phyloP scores from a whole-genome alignment of 345 rosid species.

The Mallotus nudiflorus region DNA sequence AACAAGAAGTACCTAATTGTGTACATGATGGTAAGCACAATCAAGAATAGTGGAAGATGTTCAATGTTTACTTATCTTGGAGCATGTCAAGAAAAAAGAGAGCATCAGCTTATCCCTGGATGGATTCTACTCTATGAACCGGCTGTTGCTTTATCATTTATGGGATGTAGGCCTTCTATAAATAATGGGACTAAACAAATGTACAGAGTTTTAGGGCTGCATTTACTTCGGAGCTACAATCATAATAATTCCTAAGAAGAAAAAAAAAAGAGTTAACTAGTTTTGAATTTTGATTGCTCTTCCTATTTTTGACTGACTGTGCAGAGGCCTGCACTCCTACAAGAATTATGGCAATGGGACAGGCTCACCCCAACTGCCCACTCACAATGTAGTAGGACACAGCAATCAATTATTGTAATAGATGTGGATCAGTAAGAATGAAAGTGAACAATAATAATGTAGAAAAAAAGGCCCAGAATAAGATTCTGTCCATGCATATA shows the following conservation, averaged over 20 bases:
- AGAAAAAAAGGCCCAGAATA: conserved; percentile 1
- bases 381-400: conserved; percentile 2
- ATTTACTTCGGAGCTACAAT: conserved; percentile 3
- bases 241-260: not conserved
- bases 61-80: too few relatives aligned
- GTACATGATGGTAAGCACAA: too few relatives aligned
- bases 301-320: conserved; percentile 3
- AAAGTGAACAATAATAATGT: conserved; percentile 16
- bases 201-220: not conserved
- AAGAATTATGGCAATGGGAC: conserved; percentile 10
- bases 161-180: not conserved
- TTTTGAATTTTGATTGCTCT: not conserved
- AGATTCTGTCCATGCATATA: too few relatives aligned
- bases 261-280: not conserved
- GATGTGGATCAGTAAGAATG: not conserved
- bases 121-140: too few relatives aligned
- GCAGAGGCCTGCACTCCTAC: conserved; percentile 1
- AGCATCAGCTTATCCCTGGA: not conserved
- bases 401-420: conserved; percentile 28
- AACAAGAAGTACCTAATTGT: too few relatives aligned
- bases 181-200: not conserved
- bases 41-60: too few relatives aligned
- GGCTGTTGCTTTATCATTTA: not conserved
- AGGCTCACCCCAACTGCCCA: conserved; percentile 16
- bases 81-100: too few relatives aligned